Evolutionary conservation across 768 basidiomycete genomes (phyloP), one percentile per base, ranked within the genome.

Genomic region (Mycena rosella): DNA sequence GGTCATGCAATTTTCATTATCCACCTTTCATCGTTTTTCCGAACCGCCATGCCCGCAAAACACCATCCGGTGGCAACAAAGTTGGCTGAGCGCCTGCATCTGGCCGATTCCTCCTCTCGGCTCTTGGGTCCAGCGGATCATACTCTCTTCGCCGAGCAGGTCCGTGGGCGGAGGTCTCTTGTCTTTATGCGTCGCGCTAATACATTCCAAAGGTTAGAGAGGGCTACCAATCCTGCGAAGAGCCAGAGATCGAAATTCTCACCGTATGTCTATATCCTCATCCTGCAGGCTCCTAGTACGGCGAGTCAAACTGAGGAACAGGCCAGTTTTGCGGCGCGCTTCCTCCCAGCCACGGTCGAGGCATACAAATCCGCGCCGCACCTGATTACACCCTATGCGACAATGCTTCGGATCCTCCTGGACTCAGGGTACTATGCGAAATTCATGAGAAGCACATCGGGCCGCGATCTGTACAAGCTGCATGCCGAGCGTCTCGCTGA

Each of bases 11-110:
- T 15, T 24, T 48, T 38, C 15, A 32, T 48, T 18, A 3, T 60
- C 22, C n/a, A n/a, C 26, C 34, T 44, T 60, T 11, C 22, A 2
- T 32, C 22, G 30, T 47, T 5, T 13, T 22, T 40, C 53, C 4
- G 22, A 55, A 55, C 32, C 30, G 11, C 14, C 44, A 60, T 60
- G 60, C 60, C 60, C 20, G 36, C 60, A 15, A 52, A 47, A 7
- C 51, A 61, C 40, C 60, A 61, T 24, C 60, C 60, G 29, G 49
- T 52, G 8, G 49, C 60, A 29, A 52, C 60, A 20, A 49, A 61
- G 10, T n/a, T 61, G n/a, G 49, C 51, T 14, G 20, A 53, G 51
- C 10, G 49, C 17, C 38, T 60, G 2, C 26, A 38, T 29, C 38
- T 60, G 9, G 52, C 36, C 6, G 60, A 22, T 1, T 18, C 8